Base-by-base conservation (phyloP, 148 eudicot genomes). In the Limonium bicolor region DNA sequence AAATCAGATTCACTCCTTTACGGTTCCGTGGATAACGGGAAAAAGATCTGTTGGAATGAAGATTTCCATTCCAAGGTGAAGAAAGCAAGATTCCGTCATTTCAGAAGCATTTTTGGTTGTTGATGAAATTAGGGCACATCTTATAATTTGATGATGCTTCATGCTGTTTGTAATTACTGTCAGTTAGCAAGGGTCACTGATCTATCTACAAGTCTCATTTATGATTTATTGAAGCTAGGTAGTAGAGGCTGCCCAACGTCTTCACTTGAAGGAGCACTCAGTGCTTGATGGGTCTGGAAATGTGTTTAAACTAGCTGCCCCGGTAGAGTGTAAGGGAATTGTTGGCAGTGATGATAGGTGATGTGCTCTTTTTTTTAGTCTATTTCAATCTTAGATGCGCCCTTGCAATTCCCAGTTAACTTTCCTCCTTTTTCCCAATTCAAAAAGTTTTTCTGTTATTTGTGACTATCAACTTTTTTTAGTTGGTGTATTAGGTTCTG, bases 301-400 rank as follows among this genome's bases (percentile, higher is more conserved):
- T 63, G 70, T 55, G 40, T 68, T 78, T 63, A 78, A 71, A 70
- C 55, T 92, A 60, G 99, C 99, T 55, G 99, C 94, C 23, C 99
- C 99, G 24, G 99, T 92, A 36, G 99, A 92, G 67, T 81, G 88
- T 68, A 92, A 92, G 82, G 99, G 99, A 44, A 92, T 92, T 61
- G 80, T 92, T 62, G 99, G 99, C 20, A 85, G 99, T 66, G 99
- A 92, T 71, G 95, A 85, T 74, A 92, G 99, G 99, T 90, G 47
- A 63, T 47, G 28, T 10, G 12, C 45, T 19, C 23, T 22, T 1
- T 21, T 15, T 28, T 32, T 20, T 18, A 27, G 6, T 60, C 40
- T 43, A 7, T 19, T 50, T 10, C 22, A 9, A 25, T 30, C 30
- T 27, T 8, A 29, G 41, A 38, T 20, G 14, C 26, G 18, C 5